Evolutionary conservation across 495 filamentous ascomycete species (phyloP), one percentile per base, ranked within the genome.

Genomic region (Hypomontagnella submonticulosa): DNA sequence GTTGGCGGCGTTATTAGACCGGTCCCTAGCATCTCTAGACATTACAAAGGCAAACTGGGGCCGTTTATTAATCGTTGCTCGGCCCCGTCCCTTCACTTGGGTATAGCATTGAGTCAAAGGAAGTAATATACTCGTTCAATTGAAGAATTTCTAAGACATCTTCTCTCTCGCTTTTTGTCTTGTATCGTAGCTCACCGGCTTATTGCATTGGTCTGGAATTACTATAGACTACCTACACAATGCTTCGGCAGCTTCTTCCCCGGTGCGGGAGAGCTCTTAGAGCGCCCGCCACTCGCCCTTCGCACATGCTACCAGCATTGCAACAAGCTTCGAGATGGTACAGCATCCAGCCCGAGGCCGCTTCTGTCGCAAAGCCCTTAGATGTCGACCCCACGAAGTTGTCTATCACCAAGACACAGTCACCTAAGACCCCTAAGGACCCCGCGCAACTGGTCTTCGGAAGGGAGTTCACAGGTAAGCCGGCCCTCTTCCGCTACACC

Each of bases 371-470:
- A 32, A 80, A 83, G 66, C 75, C 70, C 10, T 55, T 67, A 38
- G 87, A 84, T 50, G 83, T 97, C 51, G 91, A 97, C 75, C 80
- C 90, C 9, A 81, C 86, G n/a, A 89, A 89, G 75, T 84, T 99
- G 42, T 77, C 82, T 16, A 81, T 97, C 63, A 88, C 85, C 16
- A 87, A 88, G 74, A 95, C 90, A 0, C 85, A 79, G 15, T 87
- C 87, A 3, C 96, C 94, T 8, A 93, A 93, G 79, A 69, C 82
- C 19, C 81, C 92, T 41, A 81, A 81, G 13, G 86, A 90, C 44
- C 84, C 91, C 23, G 82, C 96, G 71, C 84, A 96, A 47, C 85
- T 98, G 30, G 80, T 97, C 47, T 97, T 98, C 72, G 93, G 93
- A 50, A 84, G 85, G 60, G 90, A 86, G 15, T 99, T 98, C 76